Percentiles rank a stretch among this genome's conserved stretches.
phyloP scores from a whole-genome alignment of 768 basidiomycete species.

The Kwoniella mangroviensis region DNA sequence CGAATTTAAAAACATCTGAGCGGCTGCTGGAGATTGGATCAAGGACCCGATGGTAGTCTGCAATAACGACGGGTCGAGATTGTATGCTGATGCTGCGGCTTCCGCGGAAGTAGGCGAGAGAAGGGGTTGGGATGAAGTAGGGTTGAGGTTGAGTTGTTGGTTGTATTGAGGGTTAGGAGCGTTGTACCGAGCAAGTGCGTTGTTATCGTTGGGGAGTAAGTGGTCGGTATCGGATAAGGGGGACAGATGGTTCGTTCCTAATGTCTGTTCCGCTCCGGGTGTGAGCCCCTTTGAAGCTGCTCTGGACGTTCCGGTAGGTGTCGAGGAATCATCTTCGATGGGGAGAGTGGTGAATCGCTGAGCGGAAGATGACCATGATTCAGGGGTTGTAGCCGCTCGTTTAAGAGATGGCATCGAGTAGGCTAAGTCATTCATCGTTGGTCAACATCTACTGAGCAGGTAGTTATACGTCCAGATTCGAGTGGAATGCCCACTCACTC shows the following conservation, averaged over 20 bases:
- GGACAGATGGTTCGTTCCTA: conserved; percentile 21
- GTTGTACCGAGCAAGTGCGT: conserved; percentile 30
- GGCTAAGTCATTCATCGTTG: neutral
- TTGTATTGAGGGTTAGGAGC: conserved; percentile 9
- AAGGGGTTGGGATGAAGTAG: conserved; percentile 5
- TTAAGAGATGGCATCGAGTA: conserved; percentile 20
- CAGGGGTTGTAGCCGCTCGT: conserved; percentile 16
- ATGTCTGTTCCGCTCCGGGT: conserved; percentile 24
- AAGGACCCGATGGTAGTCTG: conserved; percentile 55
- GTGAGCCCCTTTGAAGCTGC: conserved; percentile 23
- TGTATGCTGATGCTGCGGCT: conserved; percentile 41
- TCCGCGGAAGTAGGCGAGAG: conserved; percentile 34
- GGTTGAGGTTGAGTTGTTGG: neutral
- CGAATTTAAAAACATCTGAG: conserved; percentile 52
- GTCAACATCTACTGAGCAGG: neutral
- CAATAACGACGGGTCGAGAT: conserved; percentile 51
- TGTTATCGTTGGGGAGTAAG: conserved; percentile 13
- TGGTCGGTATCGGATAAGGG: conserved; percentile 37
- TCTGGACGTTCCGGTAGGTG: conserved; percentile 23
- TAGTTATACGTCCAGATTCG: neutral
- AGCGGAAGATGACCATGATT: conserved; percentile 30
- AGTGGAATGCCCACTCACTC: conserved; percentile 31
- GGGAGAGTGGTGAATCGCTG: conserved; percentile 45
- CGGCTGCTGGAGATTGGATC: conserved; percentile 54
- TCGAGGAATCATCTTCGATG: conserved; percentile 35